Percentiles rank a stretch among this genome's conserved stretches.
Conservation (phyloP, 768 basidiomycete species). For the Mycena epipterygia region DNA sequence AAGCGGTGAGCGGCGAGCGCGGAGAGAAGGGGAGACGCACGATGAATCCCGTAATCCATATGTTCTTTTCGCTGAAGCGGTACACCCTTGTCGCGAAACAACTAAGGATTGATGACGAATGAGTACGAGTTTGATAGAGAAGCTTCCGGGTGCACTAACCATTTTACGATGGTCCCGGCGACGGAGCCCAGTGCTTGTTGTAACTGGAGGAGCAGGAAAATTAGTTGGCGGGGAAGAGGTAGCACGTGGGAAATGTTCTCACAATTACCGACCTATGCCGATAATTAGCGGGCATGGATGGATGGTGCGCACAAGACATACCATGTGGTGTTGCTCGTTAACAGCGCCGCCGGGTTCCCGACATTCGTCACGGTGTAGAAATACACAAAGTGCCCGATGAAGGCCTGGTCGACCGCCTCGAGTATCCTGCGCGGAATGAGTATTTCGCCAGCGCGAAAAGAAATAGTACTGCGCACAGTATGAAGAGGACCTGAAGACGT, state of each 20-base stretch:
- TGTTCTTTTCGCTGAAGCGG: constrained; percentile 73
- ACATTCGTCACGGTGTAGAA: constrained; percentile 66
- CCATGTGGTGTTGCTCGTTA: constrained; percentile 59
- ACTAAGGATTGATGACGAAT: constrained; percentile 43
- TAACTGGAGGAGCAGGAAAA: constrained; percentile 47
- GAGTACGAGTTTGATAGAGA: neutral
- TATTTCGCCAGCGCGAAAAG: neutral
- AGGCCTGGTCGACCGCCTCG: constrained; percentile 65
- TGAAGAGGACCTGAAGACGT: constrained; percentile 50
- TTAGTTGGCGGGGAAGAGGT: too few species aligned
- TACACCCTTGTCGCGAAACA: constrained; percentile 74
- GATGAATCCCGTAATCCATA: constrained; percentile 64
- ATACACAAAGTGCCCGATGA: constrained; percentile 71
- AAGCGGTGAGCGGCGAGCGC: constrained; percentile 8
- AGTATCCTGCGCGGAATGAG: constrained; percentile 54
- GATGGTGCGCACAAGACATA: constrained; percentile 41
- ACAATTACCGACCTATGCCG: constrained; percentile 64
- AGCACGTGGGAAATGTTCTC: constrained; percentile 38
- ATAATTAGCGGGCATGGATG: too few species aligned
- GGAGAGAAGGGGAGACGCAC: constrained; percentile 52
- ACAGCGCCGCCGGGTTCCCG: constrained; percentile 50
- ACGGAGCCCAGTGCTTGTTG: constrained; percentile 58
- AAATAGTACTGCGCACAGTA: constrained; percentile 46
- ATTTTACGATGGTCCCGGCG: constrained; percentile 71
- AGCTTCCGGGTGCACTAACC: too few species aligned